phyloP scores from a whole-genome alignment of 306 rosid genomes.

The Prinsepia uniflora region DNA sequence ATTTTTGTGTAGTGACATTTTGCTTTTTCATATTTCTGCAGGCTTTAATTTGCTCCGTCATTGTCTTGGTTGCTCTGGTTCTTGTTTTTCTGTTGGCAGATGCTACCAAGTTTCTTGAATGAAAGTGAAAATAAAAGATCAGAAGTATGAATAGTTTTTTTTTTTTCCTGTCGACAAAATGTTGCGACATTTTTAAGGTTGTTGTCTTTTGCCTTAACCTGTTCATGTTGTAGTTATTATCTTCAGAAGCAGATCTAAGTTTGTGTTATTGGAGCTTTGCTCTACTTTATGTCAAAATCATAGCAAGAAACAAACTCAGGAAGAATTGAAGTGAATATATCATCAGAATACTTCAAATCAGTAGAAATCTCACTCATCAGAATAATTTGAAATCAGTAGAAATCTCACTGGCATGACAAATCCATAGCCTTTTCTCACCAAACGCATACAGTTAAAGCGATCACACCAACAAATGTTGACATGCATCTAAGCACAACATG shows the following conservation, averaged over 20 bases:
- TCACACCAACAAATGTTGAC: neutral
- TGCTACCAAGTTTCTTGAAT: neutral
- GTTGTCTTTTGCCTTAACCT: neutral
- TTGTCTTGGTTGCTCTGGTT: conserved; percentile 24
- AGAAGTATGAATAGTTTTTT: neutral
- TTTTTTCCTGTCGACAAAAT: neutral
- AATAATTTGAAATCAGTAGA: neutral
- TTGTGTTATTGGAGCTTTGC: neutral
- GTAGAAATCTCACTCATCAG: too few species aligned
- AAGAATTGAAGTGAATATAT: neutral
- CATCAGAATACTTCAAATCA: too few species aligned
- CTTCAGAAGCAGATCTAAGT: neutral
- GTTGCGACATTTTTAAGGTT: neutral
- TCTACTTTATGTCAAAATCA: neutral
- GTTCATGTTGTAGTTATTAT: neutral
- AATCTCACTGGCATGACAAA: neutral
- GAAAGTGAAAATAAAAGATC: neutral
- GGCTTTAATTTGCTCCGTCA: conserved; percentile 34
- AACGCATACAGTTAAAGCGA: neutral
- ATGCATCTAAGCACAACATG: neutral
- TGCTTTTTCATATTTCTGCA: neutral
- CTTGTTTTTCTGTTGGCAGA: conserved; percentile 22
- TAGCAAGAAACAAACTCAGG: neutral
- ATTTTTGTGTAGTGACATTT: neutral
- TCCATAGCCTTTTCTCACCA: conserved; percentile 4